These are phyloP conservation scores for Protea cynaroides DNA, from an alignment of 164 flowering plant genomes.

Conservation along the genomic window DNA sequence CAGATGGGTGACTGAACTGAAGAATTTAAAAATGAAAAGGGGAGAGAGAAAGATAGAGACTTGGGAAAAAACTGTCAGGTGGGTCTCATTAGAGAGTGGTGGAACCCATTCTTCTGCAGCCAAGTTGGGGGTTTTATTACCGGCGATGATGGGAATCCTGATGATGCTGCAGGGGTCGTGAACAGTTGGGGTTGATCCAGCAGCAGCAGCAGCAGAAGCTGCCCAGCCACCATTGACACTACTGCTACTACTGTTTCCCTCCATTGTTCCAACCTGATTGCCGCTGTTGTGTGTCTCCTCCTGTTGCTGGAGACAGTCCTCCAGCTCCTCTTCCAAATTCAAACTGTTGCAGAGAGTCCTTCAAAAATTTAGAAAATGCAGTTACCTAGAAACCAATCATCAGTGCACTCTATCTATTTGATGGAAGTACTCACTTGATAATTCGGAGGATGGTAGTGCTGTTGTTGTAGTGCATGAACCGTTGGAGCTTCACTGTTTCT, in stretches of 20 bases:
- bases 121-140: conserved; percentile 31
- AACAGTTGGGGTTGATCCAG: conserved; percentile 32
- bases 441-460: conserved; percentile 27
- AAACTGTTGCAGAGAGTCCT: neutral
- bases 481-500: conserved; percentile 32
- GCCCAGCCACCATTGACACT: conserved; percentile 8
- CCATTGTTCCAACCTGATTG: conserved; percentile 10
- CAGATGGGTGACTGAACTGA: too few species aligned
- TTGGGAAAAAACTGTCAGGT: conserved; percentile 20
- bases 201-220: conserved; percentile 5
- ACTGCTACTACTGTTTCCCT: too few species aligned
- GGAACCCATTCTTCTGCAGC: conserved; percentile 47
- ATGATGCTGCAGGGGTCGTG: conserved; percentile 90
- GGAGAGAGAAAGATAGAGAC: too few species aligned
- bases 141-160: conserved; percentile 83
- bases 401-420: neutral
- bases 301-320: conserved; percentile 30
- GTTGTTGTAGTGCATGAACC: conserved; percentile 32
- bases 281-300: conserved; percentile 23
- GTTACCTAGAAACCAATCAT: neutral
- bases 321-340: conserved; percentile 31
- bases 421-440: conserved; percentile 36
- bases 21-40: neutral
- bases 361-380: neutral
- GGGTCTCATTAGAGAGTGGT: conserved; percentile 42